Conservation (phyloP, 345 rosid species). For the Citrus trifoliata region DNA sequence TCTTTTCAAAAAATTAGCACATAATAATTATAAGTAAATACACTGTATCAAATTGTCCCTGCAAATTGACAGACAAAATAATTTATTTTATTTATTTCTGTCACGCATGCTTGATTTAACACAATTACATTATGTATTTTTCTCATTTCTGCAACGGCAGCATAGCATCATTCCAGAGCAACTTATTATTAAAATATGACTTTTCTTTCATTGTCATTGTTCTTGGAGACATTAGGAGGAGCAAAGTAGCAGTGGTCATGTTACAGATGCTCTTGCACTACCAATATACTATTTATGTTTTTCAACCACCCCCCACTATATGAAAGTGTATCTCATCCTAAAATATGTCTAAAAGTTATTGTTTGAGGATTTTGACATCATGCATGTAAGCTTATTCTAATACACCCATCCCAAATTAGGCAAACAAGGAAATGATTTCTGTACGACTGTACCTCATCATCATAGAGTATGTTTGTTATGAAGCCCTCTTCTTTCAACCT, state of each 20-base stretch:
- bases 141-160: neutral
- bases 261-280: neutral
- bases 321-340: neutral
- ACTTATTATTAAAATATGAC: neutral
- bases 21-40: no score
- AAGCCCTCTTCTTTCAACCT: conserved; percentile 86
- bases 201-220: neutral
- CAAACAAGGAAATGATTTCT: neutral
- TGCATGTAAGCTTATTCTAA: neutral
- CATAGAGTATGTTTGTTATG: conserved; percentile 71
- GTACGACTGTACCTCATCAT: conserved; percentile 69
- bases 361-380: neutral
- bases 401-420: neutral
- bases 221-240: neutral
- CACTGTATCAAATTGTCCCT: no score
- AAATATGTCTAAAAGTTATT: neutral
- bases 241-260: neutral
- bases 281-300: neutral
- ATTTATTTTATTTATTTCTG: neutral
- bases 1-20: neutral
- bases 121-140: neutral
- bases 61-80: no score
- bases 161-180: neutral
- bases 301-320: neutral
- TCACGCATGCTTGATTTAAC: neutral